phyloP scores from a whole-genome alignment of 371 early-diverging fungal species.

The Polyrhizophydium stewartii region DNA sequence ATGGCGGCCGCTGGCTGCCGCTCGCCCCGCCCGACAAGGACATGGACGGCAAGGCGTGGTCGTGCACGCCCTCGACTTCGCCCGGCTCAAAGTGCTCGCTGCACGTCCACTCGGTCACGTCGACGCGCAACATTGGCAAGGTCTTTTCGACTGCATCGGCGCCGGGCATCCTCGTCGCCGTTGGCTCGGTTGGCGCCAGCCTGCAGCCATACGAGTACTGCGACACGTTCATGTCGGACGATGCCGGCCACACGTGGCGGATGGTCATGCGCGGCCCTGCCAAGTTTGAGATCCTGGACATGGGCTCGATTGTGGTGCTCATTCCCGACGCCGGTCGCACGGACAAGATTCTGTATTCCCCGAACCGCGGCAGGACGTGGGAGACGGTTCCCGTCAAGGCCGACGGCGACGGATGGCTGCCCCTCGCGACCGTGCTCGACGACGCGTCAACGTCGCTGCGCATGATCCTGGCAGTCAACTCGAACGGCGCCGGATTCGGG shows the following conservation, averaged over 20 bases:
- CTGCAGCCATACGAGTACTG: conserved; percentile 66
- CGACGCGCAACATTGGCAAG: conserved; percentile 49
- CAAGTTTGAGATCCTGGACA: conserved; percentile 44
- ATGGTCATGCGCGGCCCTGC: conserved; percentile 39
- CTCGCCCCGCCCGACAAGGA: conserved; percentile 54
- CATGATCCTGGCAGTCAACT: conserved; percentile 20
- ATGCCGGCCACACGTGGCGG: conserved; percentile 45
- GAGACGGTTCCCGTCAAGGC: neutral
- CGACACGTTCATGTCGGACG: conserved; percentile 49
- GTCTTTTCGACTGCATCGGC: conserved; percentile 70
- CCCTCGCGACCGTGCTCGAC: conserved; percentile 31
- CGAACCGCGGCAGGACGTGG: conserved; percentile 33
- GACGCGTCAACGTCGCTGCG: conserved; percentile 26
- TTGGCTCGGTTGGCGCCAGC: conserved; percentile 78
- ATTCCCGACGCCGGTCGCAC: conserved; percentile 35
- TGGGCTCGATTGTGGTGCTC: conserved; percentile 43
- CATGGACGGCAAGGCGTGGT: conserved; percentile 38
- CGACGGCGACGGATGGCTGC: conserved; percentile 21
- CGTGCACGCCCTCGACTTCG: conserved; percentile 28
- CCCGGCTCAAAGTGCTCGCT: conserved; percentile 55
- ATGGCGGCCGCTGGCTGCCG: conserved; percentile 73
- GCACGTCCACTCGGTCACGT: conserved; percentile 84
- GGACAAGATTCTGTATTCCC: conserved; percentile 24
- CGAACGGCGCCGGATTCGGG: neutral
- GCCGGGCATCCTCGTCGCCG: conserved; percentile 85